phyloP scores from a whole-genome alignment of 2,329 filamentous ascomycete species.

The Mycosphaerella arachidis region DNA sequence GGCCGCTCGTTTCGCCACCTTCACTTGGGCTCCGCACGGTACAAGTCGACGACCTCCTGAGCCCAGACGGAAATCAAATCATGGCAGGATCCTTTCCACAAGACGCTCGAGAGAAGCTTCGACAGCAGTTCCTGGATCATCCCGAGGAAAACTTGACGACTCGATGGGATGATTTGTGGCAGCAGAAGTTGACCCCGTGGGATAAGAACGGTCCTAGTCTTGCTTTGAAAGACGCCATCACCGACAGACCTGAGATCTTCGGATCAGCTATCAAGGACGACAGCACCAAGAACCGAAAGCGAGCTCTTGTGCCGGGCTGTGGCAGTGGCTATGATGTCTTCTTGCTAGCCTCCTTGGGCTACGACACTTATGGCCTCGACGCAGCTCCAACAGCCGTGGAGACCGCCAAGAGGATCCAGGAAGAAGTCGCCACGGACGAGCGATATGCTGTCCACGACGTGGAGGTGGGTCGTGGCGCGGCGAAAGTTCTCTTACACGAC shows the following conservation, averaged over 20 bases:
- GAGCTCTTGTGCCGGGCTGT: slow-evolving; percentile 74
- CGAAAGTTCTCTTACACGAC: slow-evolving; percentile 58
- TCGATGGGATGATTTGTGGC: slow-evolving; percentile 45
- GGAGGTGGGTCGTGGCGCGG: slow-evolving; percentile 45
- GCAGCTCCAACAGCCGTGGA: slow-evolving; percentile 50
- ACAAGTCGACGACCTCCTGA: not conserved
- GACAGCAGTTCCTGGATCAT: slow-evolving; percentile 39
- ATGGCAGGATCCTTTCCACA: not conserved
- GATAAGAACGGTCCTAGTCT: slow-evolving; percentile 56
- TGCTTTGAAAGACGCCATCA: slow-evolving; percentile 53
- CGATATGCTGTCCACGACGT: slow-evolving; percentile 43
- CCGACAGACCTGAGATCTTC: slow-evolving; percentile 24
- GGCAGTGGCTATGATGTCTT: slow-evolving; percentile 78
- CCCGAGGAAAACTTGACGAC: slow-evolving; percentile 37
- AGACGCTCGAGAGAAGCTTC: slow-evolving; percentile 25
- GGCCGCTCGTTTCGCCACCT: not conserved
- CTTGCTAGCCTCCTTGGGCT: slow-evolving; percentile 68
- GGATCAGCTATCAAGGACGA: slow-evolving; percentile 17
- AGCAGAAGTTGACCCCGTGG: slow-evolving; percentile 53
- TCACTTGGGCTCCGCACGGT: not conserved
- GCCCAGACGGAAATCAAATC: not conserved
- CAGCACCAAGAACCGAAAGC: slow-evolving; percentile 37
- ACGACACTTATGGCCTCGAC: slow-evolving; percentile 73
- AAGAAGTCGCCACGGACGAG: slow-evolving; percentile 33
- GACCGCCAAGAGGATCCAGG: slow-evolving; percentile 44